Evolutionary conservation across 495 filamentous ascomycete species (phyloP).

Genomic region (Aspergillus coremiiformis): DNA sequence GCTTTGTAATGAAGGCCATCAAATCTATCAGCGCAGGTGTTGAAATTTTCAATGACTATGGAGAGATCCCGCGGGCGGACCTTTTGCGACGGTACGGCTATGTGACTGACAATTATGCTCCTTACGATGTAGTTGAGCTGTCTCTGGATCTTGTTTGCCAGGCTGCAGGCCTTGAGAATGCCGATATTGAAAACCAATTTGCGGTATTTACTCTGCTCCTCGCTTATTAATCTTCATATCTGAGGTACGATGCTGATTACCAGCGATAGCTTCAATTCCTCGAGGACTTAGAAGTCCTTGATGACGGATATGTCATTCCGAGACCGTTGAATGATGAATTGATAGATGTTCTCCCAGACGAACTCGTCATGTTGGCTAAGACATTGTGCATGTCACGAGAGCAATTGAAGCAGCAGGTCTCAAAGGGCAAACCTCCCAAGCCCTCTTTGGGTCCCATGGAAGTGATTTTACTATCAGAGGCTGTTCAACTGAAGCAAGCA

Average conservation of each 20-base stretch:
- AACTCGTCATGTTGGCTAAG: conserved; percentile 44
- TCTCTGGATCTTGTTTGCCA: conserved; percentile 49
- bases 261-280: conserved; percentile 37
- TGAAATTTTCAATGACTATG: conserved; percentile 89
- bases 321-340: conserved; percentile 30
- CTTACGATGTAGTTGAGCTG: conserved; percentile 79
- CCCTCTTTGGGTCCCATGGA: conserved; percentile 23
- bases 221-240: conserved; percentile 12
- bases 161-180: conserved; percentile 34
- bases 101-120: conserved; percentile 65
- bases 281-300: conserved; percentile 42
- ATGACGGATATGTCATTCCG: conserved; percentile 49
- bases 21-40: conserved; percentile 60
- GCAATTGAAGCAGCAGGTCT: conserved; percentile 28
- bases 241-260: conserved; percentile 2
- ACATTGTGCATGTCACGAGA: conserved; percentile 37
- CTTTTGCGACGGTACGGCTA: conserved; percentile 86
- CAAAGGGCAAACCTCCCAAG: conserved; percentile 44
- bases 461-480: conserved; percentile 25
- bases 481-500: conserved; percentile 22
- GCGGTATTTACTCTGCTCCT: conserved; percentile 26
- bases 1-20: conserved; percentile 59
- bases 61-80: conserved; percentile 72
- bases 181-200: conserved; percentile 36
- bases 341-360: conserved; percentile 35